These are phyloP conservation scores for Aspergillus jensenii DNA, from an alignment of 2,329 filamentous ascomycete genomes.

Conservation along the genomic window DNA sequence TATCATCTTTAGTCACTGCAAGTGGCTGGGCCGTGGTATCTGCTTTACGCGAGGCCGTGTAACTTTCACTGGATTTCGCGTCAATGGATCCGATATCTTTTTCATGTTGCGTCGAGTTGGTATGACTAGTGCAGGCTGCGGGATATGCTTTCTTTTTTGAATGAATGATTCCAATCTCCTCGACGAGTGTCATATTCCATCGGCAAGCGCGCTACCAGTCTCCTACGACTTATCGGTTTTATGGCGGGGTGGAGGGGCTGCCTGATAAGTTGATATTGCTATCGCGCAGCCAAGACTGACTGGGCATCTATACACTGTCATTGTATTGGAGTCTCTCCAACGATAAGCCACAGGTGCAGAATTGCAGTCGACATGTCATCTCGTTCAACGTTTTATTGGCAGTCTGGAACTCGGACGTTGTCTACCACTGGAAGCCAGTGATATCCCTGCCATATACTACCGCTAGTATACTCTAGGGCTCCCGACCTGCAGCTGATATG, in stretches of 20 bases:
- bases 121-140: neutral
- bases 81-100: neutral
- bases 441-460: neutral
- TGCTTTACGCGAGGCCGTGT: neutral
- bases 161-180: neutral
- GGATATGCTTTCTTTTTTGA: neutral
- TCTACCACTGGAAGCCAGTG: neutral
- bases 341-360: neutral
- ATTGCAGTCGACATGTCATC: neutral
- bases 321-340: neutral
- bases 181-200: slow-evolving; percentile 5
- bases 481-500: slow-evolving; percentile 30
- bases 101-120: too few species aligned
- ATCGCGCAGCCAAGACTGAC: neutral
- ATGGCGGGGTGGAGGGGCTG: slow-evolving; percentile 26
- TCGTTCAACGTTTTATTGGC: neutral
- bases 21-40: neutral
- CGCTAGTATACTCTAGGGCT: neutral
- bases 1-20: neutral
- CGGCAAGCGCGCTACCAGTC: slow-evolving; percentile 24
- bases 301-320: neutral
- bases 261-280: slow-evolving; percentile 16
- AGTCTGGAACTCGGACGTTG: neutral
- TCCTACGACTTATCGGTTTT: slow-evolving; percentile 16
- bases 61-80: neutral